phyloP scores from a whole-genome alignment of 495 filamentous ascomycete species.

The Neurospora sp. region DNA sequence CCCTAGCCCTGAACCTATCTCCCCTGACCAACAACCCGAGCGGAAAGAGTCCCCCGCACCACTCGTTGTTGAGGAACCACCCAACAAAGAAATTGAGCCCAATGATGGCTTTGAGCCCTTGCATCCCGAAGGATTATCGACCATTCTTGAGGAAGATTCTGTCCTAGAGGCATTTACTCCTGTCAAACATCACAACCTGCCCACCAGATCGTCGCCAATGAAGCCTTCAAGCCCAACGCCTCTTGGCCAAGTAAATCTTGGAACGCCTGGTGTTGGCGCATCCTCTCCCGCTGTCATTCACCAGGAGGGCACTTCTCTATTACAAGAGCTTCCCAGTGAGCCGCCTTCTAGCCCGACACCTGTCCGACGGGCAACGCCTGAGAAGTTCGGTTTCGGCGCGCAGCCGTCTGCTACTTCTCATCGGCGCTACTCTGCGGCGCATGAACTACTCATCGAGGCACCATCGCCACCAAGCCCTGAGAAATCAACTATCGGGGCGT shows the following conservation, averaged over 20 bases:
- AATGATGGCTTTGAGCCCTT: constrained; percentile 5
- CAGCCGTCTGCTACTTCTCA: neutral
- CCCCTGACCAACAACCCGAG: neutral
- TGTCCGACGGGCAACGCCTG: neutral
- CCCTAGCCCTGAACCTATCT: neutral
- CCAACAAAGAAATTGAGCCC: neutral
- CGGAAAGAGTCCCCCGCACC: neutral
- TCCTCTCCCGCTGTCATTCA: neutral
- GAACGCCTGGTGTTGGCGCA: neutral
- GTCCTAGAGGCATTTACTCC: constrained; percentile 1
- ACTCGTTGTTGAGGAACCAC: neutral
- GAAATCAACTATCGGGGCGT: neutral
- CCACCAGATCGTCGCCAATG: neutral
- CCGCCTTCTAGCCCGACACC: neutral
- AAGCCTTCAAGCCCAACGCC: neutral
- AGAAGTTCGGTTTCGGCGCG: neutral
- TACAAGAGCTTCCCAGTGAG: neutral
- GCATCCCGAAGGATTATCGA: constrained; percentile 21
- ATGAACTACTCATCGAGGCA: neutral
- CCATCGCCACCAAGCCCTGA: neutral
- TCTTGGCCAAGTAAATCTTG: neutral
- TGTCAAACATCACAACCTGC: neutral
- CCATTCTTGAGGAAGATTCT: constrained; percentile 19
- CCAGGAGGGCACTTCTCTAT: neutral
- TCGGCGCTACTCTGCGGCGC: neutral